Percentiles rank a stretch among this genome's conserved stretches.
phyloP scores from a whole-genome alignment of 2,329 filamentous ascomycete genomes.

The Graphiopsis chlorocephala region DNA sequence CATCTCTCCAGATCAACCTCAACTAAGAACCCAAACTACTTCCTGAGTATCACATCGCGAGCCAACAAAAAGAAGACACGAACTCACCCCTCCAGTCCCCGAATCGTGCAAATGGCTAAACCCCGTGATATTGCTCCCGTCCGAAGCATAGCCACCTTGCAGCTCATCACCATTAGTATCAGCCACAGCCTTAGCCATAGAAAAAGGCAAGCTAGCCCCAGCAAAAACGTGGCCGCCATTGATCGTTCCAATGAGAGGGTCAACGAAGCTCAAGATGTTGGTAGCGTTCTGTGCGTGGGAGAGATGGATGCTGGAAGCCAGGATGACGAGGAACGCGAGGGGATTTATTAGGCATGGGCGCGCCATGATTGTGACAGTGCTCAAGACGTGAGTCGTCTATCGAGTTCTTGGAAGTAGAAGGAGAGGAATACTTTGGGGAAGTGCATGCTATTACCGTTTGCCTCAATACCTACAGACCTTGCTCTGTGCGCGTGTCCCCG shows the following conservation, averaged over 20 bases:
- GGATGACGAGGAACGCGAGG: background rate
- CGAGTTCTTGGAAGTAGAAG: background rate
- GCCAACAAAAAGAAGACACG: background rate
- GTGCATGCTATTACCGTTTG: background rate
- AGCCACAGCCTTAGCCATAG: conserved; percentile 48
- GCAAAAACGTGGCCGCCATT: conserved; percentile 48
- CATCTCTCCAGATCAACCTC: background rate
- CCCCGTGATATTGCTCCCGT: conserved; percentile 42
- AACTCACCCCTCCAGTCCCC: conserved; percentile 49
- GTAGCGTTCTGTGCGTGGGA: conserved; percentile 10
- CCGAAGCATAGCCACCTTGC: conserved; percentile 56
- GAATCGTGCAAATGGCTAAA: conserved; percentile 52
- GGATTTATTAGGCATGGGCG: background rate
- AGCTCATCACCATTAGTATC: conserved; percentile 52
- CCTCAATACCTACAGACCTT: background rate
- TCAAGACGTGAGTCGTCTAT: background rate
- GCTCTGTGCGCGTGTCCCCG: conserved; percentile 4
- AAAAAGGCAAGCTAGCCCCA: conserved; percentile 47
- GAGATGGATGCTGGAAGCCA: background rate
- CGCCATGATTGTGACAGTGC: background rate
- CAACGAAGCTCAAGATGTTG: conserved; percentile 38
- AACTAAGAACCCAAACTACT: background rate
- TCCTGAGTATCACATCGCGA: background rate
- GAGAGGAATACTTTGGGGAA: background rate
- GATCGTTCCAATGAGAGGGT: conserved; percentile 45